Base-by-base conservation (phyloP, 768 basidiomycete species). In the Lactifluus piperatus region DNA sequence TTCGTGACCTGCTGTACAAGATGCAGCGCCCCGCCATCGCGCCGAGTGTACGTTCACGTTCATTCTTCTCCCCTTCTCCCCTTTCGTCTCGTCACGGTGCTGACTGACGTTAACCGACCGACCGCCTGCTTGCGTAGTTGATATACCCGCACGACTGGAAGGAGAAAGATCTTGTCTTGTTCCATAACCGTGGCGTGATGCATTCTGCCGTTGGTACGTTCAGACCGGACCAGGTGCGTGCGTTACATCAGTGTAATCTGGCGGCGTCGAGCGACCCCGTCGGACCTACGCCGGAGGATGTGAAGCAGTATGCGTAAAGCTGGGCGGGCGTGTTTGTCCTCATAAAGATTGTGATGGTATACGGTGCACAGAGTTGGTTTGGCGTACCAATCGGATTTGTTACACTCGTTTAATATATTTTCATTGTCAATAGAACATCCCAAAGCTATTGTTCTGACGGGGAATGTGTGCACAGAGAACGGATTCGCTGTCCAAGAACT, bases 1-100 rank as follows among this genome's bases (percentile, higher is more conserved):
- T 91, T 16, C 79, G 94, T 5, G 81, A 77, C 7, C 68, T 94
- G 26, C 70, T 94, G 36, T 92, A 95, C 75, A 79, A 77, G 73
- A 88, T 95, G 81, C 92, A 94, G 70, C 74, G 92, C 13, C 93
- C 94, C 5, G 92, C 83, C 18, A 95, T 97, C 60, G 84, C 90
- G 1, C 93, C 93, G 18, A 69, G 72, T 56, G 86, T 86, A 62
- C 66, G 80, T 71, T 14, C 7, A 30, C 49, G 29, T n/a, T n/a
- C n/a, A n/a, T n/a, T n/a, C n/a, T n/a, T n/a, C 53, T 34, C n/a
- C 1, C 22, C 41, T 8, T 22, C 49, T 1, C 11, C 11, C 39
- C 39, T 54, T 9, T 34, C 34, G 1, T 22, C 2, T 10, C 9
- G 9, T 9, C 24, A 9, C 11, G 16, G 14, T 32, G 8, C 6